phyloP scores from a whole-genome alignment of 768 basidiomycete species.

The Goffeauzyma gilvescens region DNA sequence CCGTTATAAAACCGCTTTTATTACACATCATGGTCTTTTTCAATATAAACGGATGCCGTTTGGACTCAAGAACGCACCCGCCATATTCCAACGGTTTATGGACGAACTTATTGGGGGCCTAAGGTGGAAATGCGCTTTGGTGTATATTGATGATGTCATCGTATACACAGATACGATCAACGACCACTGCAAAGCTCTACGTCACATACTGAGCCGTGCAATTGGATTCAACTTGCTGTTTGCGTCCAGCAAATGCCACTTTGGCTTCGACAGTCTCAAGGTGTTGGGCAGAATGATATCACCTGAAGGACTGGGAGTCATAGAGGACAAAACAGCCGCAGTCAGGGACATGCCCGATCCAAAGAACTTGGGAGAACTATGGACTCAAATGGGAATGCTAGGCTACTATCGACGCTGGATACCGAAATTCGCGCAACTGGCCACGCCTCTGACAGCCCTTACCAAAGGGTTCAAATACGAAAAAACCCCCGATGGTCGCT shows the following conservation, averaged over 20 bases:
- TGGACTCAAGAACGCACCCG: slow-evolving; percentile 4
- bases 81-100: slow-evolving; percentile 5
- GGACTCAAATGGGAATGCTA: too few species aligned
- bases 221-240: neutral
- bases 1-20: slow-evolving; percentile 6
- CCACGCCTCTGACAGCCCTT: too few species aligned
- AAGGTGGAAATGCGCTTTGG: slow-evolving; percentile 3
- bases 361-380: too few species aligned
- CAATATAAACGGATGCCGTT: slow-evolving; percentile 6
- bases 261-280: neutral
- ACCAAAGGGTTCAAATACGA: too few species aligned
- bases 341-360: neutral
- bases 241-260: neutral
- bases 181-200: slow-evolving; percentile 22
- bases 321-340: neutral
- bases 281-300: neutral
- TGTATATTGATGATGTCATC: slow-evolving; percentile 7
- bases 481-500: too few species aligned
- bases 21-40: slow-evolving; percentile 3
- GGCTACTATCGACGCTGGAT: too few species aligned
- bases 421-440: too few species aligned
- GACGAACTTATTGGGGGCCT: neutral
- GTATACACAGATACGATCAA: neutral
- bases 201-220: neutral
- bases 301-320: neutral